These are phyloP conservation scores for Mycosarcoma mackinlayi DNA, from an alignment of 1,284 basidiomycete genomes.

Conservation along the genomic window DNA sequence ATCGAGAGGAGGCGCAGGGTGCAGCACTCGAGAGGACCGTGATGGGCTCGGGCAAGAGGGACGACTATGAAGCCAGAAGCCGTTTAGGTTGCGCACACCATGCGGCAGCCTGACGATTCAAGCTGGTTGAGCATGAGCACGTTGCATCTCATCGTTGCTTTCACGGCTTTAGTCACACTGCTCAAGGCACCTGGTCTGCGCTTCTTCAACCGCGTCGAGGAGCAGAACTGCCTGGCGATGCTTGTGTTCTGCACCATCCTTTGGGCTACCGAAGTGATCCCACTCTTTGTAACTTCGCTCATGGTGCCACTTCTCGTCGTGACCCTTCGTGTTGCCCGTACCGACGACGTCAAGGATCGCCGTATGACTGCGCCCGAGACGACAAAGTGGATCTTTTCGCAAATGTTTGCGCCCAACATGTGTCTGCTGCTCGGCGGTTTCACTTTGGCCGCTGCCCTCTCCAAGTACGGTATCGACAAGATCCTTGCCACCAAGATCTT, in stretches of 20 bases:
- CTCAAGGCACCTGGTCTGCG: constrained; percentile 64
- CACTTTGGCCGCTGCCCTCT: constrained; percentile 94
- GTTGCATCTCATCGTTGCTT: constrained; percentile 61
- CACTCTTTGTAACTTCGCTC: constrained; percentile 93
- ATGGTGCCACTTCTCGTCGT: constrained; percentile 90
- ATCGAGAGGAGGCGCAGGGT: constrained; percentile 75
- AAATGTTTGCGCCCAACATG: constrained; percentile 86
- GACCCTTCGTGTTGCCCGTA: constrained; percentile 82
- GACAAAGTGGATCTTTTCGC: constrained; percentile 79
- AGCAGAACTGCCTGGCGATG: constrained; percentile 91
- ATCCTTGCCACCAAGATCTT: constrained; percentile 88
- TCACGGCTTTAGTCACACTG: constrained; percentile 57
- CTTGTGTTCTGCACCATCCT: constrained; percentile 90
- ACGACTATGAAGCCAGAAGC: constrained; percentile 52
- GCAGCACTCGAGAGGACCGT: constrained; percentile 63
- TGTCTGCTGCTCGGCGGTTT: constrained; percentile 83
- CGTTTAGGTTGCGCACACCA: constrained; percentile 52
- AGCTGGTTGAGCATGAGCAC: constrained; percentile 62
- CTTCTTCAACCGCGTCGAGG: constrained; percentile 75
- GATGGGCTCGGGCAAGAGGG: constrained; percentile 45
- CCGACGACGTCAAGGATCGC: constrained; percentile 73
- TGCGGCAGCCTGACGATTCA: constrained; percentile 49
- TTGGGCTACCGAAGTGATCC: constrained; percentile 98
- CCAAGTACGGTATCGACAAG: constrained; percentile 97
- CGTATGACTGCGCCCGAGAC: constrained; percentile 78